Conservation (phyloP, 2,329 filamentous ascomycete species). For the Coniochaeta hoffmannii region DNA sequence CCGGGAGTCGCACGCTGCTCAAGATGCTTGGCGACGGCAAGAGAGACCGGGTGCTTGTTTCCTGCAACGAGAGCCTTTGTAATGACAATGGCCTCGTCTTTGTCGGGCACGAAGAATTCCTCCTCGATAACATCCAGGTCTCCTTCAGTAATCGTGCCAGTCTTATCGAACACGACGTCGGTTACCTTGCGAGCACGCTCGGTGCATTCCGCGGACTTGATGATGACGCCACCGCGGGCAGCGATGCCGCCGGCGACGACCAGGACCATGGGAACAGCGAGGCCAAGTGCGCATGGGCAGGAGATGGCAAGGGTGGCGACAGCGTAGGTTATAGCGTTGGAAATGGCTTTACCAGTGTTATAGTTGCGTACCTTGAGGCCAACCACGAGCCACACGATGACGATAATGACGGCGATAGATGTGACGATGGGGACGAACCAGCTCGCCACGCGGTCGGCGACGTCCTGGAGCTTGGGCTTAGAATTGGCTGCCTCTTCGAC, state of each 20-base stretch:
- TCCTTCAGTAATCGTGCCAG: slow-evolving; percentile 64
- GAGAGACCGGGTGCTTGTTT: slow-evolving; percentile 48
- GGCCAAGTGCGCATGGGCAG: slow-evolving; percentile 70
- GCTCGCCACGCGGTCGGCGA: slow-evolving; percentile 60
- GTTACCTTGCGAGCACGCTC: slow-evolving; percentile 54
- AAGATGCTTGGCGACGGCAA: slow-evolving; percentile 26
- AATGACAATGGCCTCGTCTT: slow-evolving; percentile 6
- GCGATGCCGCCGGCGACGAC: slow-evolving; percentile 63
- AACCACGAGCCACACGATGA: slow-evolving; percentile 59
- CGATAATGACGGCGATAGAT: slow-evolving; percentile 46
- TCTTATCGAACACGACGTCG: slow-evolving; percentile 75
- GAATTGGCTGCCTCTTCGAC: slow-evolving; percentile 64
- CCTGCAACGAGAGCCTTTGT: slow-evolving; percentile 29
- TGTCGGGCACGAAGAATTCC: slow-evolving; percentile 24
- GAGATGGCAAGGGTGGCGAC: slow-evolving; percentile 69
- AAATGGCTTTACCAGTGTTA: slow-evolving; percentile 47
- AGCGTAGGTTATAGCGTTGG: slow-evolving; percentile 62
- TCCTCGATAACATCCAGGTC: slow-evolving; percentile 36
- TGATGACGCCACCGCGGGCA: slow-evolving; percentile 57
- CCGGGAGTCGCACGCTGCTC: too few relatives aligned
- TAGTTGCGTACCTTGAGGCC: slow-evolving; percentile 33
- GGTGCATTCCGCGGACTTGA: slow-evolving; percentile 58
- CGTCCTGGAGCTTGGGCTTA: slow-evolving; percentile 60
- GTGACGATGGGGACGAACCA: slow-evolving; percentile 65
- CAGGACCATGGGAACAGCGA: slow-evolving; percentile 71